Conservation (phyloP, 768 basidiomycete species). For the Mycena galericulata region DNA sequence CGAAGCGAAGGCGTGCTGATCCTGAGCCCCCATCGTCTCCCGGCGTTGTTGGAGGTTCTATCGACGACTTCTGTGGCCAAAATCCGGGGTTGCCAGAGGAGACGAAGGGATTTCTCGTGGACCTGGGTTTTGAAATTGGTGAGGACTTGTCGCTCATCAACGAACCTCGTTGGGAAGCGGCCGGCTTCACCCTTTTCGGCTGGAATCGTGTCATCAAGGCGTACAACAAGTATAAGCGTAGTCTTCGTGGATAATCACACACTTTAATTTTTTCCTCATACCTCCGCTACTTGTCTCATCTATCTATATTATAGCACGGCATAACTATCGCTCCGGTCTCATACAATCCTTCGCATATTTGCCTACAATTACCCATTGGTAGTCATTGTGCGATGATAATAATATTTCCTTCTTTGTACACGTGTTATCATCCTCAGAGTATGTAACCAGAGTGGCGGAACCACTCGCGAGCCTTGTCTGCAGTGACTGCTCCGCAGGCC, state of each 20-base stretch:
- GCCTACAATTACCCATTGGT: slow-evolving; percentile 11
- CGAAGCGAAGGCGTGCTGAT: slow-evolving; percentile 3
- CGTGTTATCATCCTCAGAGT: neutral
- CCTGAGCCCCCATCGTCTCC: slow-evolving; percentile 11
- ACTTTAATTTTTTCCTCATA: neutral
- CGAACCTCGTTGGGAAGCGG: neutral
- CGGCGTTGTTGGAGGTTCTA: neutral
- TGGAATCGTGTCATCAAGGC: neutral
- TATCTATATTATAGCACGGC: neutral
- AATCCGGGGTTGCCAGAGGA: neutral
- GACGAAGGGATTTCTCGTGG: neutral
- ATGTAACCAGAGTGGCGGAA: slow-evolving; percentile 28
- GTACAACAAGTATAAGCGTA: neutral
- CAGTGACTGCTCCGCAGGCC: slow-evolving; percentile 39
- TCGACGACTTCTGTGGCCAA: neutral
- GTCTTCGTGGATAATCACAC: neutral
- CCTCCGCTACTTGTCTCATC: neutral
- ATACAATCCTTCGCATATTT: neutral
- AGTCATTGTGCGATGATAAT: slow-evolving; percentile 10
- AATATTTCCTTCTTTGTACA: slow-evolving; percentile 13
- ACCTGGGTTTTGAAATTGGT: neutral
- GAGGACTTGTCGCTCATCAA: neutral
- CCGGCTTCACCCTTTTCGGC: neutral
- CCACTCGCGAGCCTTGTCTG: slow-evolving; percentile 24
- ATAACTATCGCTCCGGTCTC: no score